These are phyloP conservation scores for Parastagonospora nodorum DNA, from an alignment of 2,329 filamentous ascomycete species.

Conservation along the genomic window DNA sequence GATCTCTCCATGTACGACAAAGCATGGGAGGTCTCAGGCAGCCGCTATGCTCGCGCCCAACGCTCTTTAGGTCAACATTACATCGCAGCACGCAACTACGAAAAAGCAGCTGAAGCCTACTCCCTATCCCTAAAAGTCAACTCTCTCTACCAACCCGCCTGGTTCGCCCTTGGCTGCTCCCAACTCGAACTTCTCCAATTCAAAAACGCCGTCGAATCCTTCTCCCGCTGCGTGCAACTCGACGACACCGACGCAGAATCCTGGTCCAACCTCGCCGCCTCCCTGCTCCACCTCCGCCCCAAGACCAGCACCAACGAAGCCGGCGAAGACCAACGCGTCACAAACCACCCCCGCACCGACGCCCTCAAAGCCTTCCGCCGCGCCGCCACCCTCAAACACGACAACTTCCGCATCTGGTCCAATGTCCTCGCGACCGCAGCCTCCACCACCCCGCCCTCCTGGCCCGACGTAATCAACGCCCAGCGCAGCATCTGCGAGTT, in stretches of 20 bases:
- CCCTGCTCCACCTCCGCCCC: constrained; percentile 72
- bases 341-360: constrained; percentile 64
- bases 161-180: constrained; percentile 90
- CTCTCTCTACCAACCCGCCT: constrained; percentile 79
- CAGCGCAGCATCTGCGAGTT: constrained; percentile 77
- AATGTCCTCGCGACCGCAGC: constrained; percentile 89
- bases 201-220: constrained; percentile 80
- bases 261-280: constrained; percentile 92
- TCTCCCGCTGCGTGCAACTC: constrained; percentile 78
- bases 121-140: constrained; percentile 77
- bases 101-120: constrained; percentile 77
- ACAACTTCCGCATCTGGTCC: constrained; percentile 94
- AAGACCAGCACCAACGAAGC: constrained; percentile 42
- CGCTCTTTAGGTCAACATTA: constrained; percentile 82
- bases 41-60: constrained; percentile 84
- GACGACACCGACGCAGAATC: constrained; percentile 90
- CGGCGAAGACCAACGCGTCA: constrained; percentile 32
- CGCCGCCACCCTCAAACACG: constrained; percentile 79
- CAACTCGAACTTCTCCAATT: constrained; percentile 78
- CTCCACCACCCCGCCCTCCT: constrained; percentile 74
- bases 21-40: constrained; percentile 83
- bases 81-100: constrained; percentile 68
- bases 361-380: constrained; percentile 85
- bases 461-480: constrained; percentile 75
- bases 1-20: constrained; percentile 77